phyloP scores from a whole-genome alignment of 805 yeast genomes.

The Suhomyces emberorum region DNA sequence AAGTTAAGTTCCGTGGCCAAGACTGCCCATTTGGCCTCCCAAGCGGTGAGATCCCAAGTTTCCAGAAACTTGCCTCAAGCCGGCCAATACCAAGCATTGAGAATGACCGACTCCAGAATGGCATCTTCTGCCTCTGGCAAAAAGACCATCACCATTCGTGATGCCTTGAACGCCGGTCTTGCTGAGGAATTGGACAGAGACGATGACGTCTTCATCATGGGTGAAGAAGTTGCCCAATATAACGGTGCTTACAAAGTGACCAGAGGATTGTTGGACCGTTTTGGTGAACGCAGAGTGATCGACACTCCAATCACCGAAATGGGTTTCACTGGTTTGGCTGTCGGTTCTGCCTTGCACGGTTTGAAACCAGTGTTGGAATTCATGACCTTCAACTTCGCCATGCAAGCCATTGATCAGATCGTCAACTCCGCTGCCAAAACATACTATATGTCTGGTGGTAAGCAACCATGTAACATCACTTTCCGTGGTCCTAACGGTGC shows the following conservation, averaged over 20 bases:
- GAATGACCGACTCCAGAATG: constrained; percentile 30
- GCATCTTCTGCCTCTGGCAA: constrained; percentile 52
- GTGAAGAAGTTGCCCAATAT: constrained; percentile 99
- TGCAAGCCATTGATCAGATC: constrained; percentile 99
- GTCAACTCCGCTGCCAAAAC: constrained; percentile 99
- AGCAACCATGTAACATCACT: constrained; percentile 92
- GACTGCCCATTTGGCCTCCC: constrained; percentile 41
- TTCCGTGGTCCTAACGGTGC: constrained; percentile 99
- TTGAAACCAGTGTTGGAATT: constrained; percentile 96
- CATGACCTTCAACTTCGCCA: constrained; percentile 99
- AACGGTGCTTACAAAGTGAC: constrained; percentile 99
- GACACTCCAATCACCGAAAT: constrained; percentile 99
- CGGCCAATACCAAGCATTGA: constrained; percentile 34
- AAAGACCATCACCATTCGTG: constrained; percentile 84
- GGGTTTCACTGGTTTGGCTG: constrained; percentile 96
- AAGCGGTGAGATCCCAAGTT: constrained; percentile 26
- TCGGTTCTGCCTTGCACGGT: constrained; percentile 95
- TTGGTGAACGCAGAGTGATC: constrained; percentile 88
- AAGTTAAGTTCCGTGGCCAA: constrained; percentile 38
- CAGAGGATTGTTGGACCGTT: constrained; percentile 90
- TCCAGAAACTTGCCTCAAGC: constrained; percentile 22
- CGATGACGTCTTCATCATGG: constrained; percentile 90
- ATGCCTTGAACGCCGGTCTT: constrained; percentile 90
- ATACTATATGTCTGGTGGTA: constrained; percentile 99
- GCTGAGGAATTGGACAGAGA: constrained; percentile 98